Base-by-base conservation (phyloP, 1,284 basidiomycete species). In the Anthracocystis walkeri region DNA sequence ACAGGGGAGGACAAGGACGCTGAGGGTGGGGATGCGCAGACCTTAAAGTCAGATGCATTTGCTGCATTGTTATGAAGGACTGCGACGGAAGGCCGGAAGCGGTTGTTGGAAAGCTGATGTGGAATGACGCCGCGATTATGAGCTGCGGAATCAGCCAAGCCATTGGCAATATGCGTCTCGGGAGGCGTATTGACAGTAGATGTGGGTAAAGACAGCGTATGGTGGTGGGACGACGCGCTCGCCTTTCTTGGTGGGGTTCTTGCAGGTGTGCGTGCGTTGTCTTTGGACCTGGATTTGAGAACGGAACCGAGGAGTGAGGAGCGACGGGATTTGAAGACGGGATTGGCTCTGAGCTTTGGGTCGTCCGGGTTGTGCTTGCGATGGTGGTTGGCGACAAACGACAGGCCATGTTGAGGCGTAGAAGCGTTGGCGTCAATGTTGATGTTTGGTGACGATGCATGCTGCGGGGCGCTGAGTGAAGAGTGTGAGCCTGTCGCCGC, bases 331-430 rank as follows among this genome's bases (percentile, higher is more conserved):
- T 63, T 71, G 65, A 65, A 59, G 54, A 55, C 63, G 14, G 68
- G 62, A 7, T 46, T 76, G 4, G 74, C 61, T 16, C 48, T 57
- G 29, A 76, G 69, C 38, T 68, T 69, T 4, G 74, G 65, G 23
- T 76, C 69, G 63, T 72, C 23, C 3, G 62, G 74, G 20, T 76
- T 76, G 69, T 72, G 57, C 52, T 57, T 27, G n/a, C 74, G 68
- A 55, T 76, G 74, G 42, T 76, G 74, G 21, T 76, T 76, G 31
- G 74, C 65, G 4, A 76, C 35, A 40, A 76, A 72, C 23, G 29
- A 41, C 7, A 64, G 25, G 4, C 46, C 57, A 0, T 62, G 57
- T 33, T 59, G 23, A 21, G 50, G 14, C 12, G 51, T 21, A 10
- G 45, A 20, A 27, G 20, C 21, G 52, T 18, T 18, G 23, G 29